These are phyloP conservation scores for Boletus subcaerulescens DNA, from an alignment of 768 basidiomycete species.

Conservation along the genomic window DNA sequence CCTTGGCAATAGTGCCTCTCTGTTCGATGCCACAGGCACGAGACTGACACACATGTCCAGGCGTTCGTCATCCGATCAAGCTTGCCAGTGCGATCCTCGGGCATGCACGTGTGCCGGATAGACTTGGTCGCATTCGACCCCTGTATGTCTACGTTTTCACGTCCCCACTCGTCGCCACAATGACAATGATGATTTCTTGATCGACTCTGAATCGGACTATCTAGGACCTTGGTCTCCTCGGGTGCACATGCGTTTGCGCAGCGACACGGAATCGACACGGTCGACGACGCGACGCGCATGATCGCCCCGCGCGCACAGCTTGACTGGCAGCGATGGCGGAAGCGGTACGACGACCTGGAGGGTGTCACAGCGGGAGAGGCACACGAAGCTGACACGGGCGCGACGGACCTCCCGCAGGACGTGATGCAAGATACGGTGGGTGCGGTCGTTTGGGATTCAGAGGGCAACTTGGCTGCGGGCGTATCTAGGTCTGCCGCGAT, in stretches of 20 bases:
- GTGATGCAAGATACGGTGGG: slow-evolving; percentile 77
- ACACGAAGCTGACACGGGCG: background rate
- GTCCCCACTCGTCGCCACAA: no score
- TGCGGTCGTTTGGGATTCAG: slow-evolving; percentile 55
- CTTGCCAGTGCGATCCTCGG: slow-evolving; percentile 58
- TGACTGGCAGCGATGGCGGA: slow-evolving; percentile 65
- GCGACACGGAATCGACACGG: slow-evolving; percentile 27
- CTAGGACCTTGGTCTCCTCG: slow-evolving; percentile 56
- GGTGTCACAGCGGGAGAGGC: slow-evolving; percentile 4
- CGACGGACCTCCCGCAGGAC: slow-evolving; percentile 20
- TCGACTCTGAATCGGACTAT: background rate
- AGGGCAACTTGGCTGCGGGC: slow-evolving; percentile 57
- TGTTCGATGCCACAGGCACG: background rate
- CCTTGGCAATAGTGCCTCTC: background rate
- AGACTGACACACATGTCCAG: slow-evolving; percentile 29
- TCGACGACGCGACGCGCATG: slow-evolving; percentile 43
- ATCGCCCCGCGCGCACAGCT: slow-evolving; percentile 45
- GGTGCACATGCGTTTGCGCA: slow-evolving; percentile 62
- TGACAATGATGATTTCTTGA: no score
- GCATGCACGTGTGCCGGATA: slow-evolving; percentile 44
- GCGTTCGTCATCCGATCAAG: slow-evolving; percentile 67
- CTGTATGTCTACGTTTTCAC: slow-evolving; percentile 41
- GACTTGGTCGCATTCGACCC: slow-evolving; percentile 67
- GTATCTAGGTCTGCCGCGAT: slow-evolving; percentile 58
- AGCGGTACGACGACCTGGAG: slow-evolving; percentile 29